Percentiles rank a stretch among this genome's conserved stretches.
Conservation (phyloP, 805 yeast genomes). For the Nakazawaea anatomiae region DNA sequence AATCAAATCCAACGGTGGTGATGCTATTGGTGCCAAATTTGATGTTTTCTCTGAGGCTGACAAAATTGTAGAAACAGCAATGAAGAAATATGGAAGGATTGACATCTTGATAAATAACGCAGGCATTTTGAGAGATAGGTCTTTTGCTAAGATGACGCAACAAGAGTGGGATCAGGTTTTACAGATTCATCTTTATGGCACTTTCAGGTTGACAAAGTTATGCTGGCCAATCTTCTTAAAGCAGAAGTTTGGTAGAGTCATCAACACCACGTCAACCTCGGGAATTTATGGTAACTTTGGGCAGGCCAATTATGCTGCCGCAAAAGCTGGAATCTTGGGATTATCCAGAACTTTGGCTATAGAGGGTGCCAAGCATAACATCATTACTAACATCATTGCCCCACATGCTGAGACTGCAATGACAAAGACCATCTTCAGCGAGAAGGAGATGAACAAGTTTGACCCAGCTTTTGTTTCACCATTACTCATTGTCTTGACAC, state of each 20-base stretch:
- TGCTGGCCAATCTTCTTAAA: conserved; percentile 88
- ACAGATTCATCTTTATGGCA: conserved; percentile 77
- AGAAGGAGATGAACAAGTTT: conserved; percentile 74
- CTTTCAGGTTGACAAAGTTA: conserved; percentile 74
- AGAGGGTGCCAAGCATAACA: conserved; percentile 79
- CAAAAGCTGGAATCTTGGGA: conserved; percentile 85
- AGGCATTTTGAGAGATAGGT: conserved; percentile 86
- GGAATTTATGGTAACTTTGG: conserved; percentile 98
- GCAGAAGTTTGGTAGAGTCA: conserved; percentile 74
- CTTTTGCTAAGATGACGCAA: conserved; percentile 79
- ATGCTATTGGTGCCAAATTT: conserved; percentile 81
- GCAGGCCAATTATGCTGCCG: conserved; percentile 93
- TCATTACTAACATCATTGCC: conserved; percentile 78
- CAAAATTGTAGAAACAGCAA: conserved; percentile 69
- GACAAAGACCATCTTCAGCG: conserved; percentile 84
- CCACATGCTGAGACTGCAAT: conserved; percentile 98
- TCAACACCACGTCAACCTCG: conserved; percentile 91
- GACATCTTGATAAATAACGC: conserved; percentile 90
- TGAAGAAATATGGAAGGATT: conserved; percentile 72
- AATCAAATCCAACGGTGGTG: conserved; percentile 62
- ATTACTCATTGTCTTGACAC: conserved; percentile 69
- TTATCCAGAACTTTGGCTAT: conserved; percentile 80
- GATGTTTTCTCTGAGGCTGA: conserved; percentile 76
- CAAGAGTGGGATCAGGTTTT: conserved; percentile 78
- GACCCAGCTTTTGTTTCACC: conserved; percentile 92